Evolutionary conservation across 306 rosid species (phyloP), one percentile per base, ranked within the genome.

Genomic region (Malus asiatica): DNA sequence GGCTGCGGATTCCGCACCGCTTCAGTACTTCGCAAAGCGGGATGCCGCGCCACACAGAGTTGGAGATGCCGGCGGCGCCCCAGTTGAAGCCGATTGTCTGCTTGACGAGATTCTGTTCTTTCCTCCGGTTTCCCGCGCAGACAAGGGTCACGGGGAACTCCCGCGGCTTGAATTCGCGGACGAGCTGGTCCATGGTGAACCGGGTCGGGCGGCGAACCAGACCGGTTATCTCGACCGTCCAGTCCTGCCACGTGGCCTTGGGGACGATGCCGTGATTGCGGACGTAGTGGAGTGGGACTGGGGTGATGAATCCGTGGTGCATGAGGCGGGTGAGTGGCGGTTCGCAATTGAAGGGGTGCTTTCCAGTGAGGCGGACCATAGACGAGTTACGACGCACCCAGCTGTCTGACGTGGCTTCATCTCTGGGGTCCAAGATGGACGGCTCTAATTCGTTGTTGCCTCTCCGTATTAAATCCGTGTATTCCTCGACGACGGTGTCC

Each of bases 271-370:
- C 96, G 77, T 88, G 96, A 90, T 87, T 92, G 4, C 96, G 91
- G 22, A 92, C 97, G 77, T 90, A 90, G 86, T 92, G 97, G 77
- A 92, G 82, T 0, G 96, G 88, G 57, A 82, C 93, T 2, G 97
- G 97, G 12, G 96, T 92, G 64, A 92, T 92, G 90, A 92, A 92
- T 8, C 97, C 96, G 74, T 87, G 87, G 78, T 85, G 85, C 96
- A 90, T 90, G 74, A 92, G 90, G 12, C 88, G 85, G 61, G 78
- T 66, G n/a, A 92, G 79, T 0, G 97, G 90, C 0, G 94, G 84
- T 70, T 91, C 97, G 1, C 88, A 83, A 82, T 91, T 91, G 81
- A 89, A 89, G 25, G 97, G 97, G 72, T 92, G 97, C 42, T 92
- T 93, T 8, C 97, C 93, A 0, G 98, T 93, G 62, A 90, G 93